Evolutionary conservation across 2,329 filamentous ascomycete genomes (phyloP), one percentile per base, ranked within the genome.

Genomic region (Claviceps arundinis): DNA sequence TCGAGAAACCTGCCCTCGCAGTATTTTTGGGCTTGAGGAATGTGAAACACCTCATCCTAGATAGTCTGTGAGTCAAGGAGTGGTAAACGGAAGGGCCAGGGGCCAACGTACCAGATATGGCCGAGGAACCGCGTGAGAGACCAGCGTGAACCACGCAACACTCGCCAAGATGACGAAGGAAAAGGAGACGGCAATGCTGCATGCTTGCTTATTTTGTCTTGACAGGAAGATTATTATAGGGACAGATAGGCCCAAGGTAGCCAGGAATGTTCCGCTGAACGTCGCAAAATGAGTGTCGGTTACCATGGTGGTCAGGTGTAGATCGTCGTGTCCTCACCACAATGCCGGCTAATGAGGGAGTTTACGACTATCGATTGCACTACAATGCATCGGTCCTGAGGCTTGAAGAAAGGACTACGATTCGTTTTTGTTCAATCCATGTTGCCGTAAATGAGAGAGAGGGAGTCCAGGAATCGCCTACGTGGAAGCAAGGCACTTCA

Each of bases 1-100:
- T 87, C 75, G 13, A 67, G 64, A 70, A 85, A 95, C 51, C 77
- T 77, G 11, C 85, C 83, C 42, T 77, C 66, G 66, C 90, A 96
- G 66, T 95, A 98, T 34, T 79, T 81, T 61, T 95, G 88, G 0
- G 89, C 89, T 68, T 98, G 93, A 0, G 89, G 87, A 22, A 96
- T 84, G 65, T 98, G 88, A 56, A 93, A 94, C 34, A 89, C 73
- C 64, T 94, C 88, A 64, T 94, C 88, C 87, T 91, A 24, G 17
- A 9, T 0, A 2, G 0, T 8, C 1, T 5, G n/a, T 66, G 7
- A 65, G 56, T 11, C 24, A 22, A 4, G 30, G 17, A 22, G 26
- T 7, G 9, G 3, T 22, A 11, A 4, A 6, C 7, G 17, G 26
- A 11, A 42, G 7, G 4, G n/a, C 38, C 2, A n/a, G 14, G 9